Base-by-base conservation (phyloP, 805 yeast genomes). In the Candida bentonensis region DNA sequence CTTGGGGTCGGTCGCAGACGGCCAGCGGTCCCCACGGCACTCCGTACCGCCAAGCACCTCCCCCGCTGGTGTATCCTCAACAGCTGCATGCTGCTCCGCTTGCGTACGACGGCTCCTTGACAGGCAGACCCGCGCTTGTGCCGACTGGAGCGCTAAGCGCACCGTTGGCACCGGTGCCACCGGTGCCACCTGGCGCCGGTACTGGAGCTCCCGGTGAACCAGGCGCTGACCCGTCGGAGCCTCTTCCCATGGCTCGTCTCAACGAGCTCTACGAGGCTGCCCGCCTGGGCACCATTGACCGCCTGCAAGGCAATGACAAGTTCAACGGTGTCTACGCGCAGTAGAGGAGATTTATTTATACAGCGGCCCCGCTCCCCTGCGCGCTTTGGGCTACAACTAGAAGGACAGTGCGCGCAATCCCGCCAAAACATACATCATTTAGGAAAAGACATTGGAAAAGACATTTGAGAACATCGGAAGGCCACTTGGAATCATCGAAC, bases 1-100 rank as follows among this genome's bases (percentile, higher is more conserved):
- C 89, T 43, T 87, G 96, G 96, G 96, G 96, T 23, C 72, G 86
- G 52, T 74, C 82, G 15, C 63, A 62, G 46, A 54, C 50, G 47
- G 55, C 57, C 42, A 51, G 48, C 25, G 55, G 51, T 23, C 50
- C 55, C 4, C 54, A 54, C 43, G 50, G 48, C 34, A 54, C 59
- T 40, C 53, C 61, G 21, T 60, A 60, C 51, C 51, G 61, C 46
- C 54, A 62, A 20, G 56, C 60, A 23, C 56, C 59, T 21, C 59
- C 62, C 40, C 62, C 64, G 30, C 54, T 57, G 39, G 53, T 55
- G 34, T 58, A 59, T 49, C 61, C 60, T 15, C 61, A 61, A 23
- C 49, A 58, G 52, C 42, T 60, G 44, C 59, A 61, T 27, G 53
- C 61, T 21, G 55, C 58, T n/a, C 59, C 55, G 43, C 53, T 56